These are phyloP conservation scores for Aspergillus diversus DNA, from an alignment of 495 filamentous ascomycete genomes.

Conservation along the genomic window DNA sequence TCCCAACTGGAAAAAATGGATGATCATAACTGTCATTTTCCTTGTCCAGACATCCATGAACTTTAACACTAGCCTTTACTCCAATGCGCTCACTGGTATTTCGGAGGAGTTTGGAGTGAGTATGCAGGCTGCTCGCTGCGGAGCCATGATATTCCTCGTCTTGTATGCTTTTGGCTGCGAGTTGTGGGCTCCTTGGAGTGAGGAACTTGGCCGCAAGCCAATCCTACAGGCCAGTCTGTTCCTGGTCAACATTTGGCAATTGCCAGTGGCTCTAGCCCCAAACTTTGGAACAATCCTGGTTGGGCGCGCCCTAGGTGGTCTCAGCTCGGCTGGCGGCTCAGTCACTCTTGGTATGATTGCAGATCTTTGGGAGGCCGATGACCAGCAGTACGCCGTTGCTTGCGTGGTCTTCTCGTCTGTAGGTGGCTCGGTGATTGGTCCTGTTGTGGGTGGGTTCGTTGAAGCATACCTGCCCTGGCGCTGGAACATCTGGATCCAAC, in stretches of 20 bases:
- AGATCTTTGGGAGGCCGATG: conserved; percentile 63
- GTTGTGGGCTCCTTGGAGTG: conserved; percentile 69
- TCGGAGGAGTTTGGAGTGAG: conserved; percentile 52
- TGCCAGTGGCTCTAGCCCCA: conserved; percentile 56
- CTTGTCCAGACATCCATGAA: conserved; percentile 62
- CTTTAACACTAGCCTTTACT: conserved; percentile 60
- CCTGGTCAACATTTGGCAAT: conserved; percentile 62
- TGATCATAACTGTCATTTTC: conserved; percentile 63
- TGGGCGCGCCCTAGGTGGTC: conserved; percentile 59
- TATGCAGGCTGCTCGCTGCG: conserved; percentile 55
- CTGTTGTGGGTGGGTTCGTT: conserved; percentile 63
- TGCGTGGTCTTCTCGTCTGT: conserved; percentile 68
- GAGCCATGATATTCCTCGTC: conserved; percentile 63
- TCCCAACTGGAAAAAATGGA: conserved; percentile 58
- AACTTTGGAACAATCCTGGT: conserved; percentile 61
- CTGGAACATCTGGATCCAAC: conserved; percentile 64
- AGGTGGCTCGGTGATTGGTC: conserved; percentile 63
- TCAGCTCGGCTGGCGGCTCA: conserved; percentile 64
- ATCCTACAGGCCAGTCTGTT: conserved; percentile 59
- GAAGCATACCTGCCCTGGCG: conserved; percentile 54
- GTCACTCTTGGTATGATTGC: conserved; percentile 67
- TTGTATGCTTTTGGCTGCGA: conserved; percentile 68
- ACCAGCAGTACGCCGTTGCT: conserved; percentile 63
- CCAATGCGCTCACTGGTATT: conserved; percentile 55
- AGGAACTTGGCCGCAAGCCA: conserved; percentile 61